Evolutionary conservation across 495 filamentous ascomycete genomes (phyloP), one percentile per base, ranked within the genome.

Genomic region (Tuber indicum): DNA sequence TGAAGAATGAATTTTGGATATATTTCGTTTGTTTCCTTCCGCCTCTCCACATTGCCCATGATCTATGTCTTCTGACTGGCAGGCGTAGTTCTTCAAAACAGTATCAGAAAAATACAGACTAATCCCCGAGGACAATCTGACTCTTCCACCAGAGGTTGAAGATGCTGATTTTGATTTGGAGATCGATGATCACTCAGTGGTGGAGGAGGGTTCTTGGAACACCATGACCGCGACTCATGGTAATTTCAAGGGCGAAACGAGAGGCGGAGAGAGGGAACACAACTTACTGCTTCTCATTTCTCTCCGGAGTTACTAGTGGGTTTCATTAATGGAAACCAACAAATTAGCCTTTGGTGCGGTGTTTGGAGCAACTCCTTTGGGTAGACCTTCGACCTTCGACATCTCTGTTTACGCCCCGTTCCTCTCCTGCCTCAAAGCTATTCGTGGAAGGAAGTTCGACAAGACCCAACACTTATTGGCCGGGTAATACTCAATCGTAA

Each of bases 71-170:
- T n/a, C 26, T 52, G 52, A 47, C 42, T 66, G 71, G 58, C 3
- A 4, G 19, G 14, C 26, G 17, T 46, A 82, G 80, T 91, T 99
- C 77, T 98, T 98, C 87, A 98, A 98, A 87, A 96, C 91, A 0
- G 94, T 98, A 45, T 97, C 94, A 81, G 96, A 98, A 81, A 87
- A 89, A 80, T 98, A 97, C 84, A 88, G 89, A 58, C 88, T 98
- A 44, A 91, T 99, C 70, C 93, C 93, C 3, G 90, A 93, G 74
- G 96, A 98, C 84, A 97, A 94, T 83, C 97, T 97, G 85, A 98
- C 96, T 66, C 90, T 99, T 72, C 95, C 96, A 2, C 89, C 91
- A 19, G 76, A 76, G 16, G 77, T 83, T 62, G 71, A 82, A 26
- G 77, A 78, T 39, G 80, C 82, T 26, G 79, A 79, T 62, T 82